Conservation (phyloP, 164 flowering plant species). For the Vitis rotundifolia region DNA sequence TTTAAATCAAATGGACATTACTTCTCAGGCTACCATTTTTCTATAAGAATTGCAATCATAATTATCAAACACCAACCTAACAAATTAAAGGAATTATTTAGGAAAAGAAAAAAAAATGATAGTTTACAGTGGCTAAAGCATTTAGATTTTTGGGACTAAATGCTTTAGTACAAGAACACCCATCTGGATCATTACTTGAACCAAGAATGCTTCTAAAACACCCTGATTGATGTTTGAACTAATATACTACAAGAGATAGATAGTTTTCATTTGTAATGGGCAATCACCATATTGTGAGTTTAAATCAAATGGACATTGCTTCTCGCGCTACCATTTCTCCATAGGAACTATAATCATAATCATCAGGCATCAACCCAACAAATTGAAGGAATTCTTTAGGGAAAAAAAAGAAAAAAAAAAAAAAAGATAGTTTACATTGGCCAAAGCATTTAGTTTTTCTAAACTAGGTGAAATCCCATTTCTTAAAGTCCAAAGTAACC, state of each 20-base stretch:
- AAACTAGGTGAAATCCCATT: conserved; percentile 66
- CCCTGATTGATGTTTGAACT: conserved; percentile 94
- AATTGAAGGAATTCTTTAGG: too few species aligned
- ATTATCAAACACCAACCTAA: background rate
- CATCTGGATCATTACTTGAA: conserved; percentile 94
- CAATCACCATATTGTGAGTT: background rate
- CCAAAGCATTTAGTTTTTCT: conserved; percentile 64
- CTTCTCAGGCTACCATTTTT: conserved; percentile 70
- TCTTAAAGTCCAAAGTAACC: conserved; percentile 90
- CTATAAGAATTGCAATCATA: conserved; percentile 70
- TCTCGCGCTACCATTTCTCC: conserved; percentile 81
- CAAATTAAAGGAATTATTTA: too few species aligned
- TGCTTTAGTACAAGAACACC: conserved; percentile 89
- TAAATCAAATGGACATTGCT: conserved; percentile 60
- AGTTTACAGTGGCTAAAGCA: conserved; percentile 73
- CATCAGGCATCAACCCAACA: background rate
- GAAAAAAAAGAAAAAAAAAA: background rate
- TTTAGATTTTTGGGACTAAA: conserved; percentile 58
- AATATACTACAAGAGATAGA: conserved; percentile 52
- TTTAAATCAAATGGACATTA: conserved; percentile 56
- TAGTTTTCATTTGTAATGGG: background rate
- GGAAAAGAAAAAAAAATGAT: background rate
- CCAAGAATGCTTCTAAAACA: conserved; percentile 85
- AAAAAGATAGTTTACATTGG: conserved; percentile 49
- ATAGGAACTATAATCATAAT: conserved; percentile 57